These are phyloP conservation scores for Nidularia sp. DNA, from an alignment of 768 basidiomycete genomes.

Conservation along the genomic window DNA sequence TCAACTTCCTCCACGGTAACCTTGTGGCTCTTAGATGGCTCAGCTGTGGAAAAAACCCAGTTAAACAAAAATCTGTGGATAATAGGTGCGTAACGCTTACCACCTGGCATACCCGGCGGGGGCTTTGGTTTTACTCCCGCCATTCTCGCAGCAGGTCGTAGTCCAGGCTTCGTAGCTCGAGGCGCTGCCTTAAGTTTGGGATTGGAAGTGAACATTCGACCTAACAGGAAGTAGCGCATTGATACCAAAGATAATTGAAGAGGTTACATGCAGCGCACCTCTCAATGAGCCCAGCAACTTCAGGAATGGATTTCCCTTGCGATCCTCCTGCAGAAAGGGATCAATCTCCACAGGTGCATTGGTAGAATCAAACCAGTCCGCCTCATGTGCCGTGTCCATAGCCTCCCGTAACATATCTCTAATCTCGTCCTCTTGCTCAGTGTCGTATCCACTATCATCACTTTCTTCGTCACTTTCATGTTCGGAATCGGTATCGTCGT, in stretches of 20 bases:
- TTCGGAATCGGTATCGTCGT: slow-evolving; percentile 26
- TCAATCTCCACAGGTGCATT: slow-evolving; percentile 32
- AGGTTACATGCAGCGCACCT: slow-evolving; percentile 35
- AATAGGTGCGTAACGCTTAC: neutral
- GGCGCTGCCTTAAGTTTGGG: slow-evolving; percentile 31
- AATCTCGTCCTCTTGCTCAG: slow-evolving; percentile 66
- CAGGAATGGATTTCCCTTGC: slow-evolving; percentile 74
- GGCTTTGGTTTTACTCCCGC: too few relatives aligned
- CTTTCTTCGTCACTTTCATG: slow-evolving; percentile 33
- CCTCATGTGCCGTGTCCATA: slow-evolving; percentile 62
- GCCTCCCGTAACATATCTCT: slow-evolving; percentile 63
- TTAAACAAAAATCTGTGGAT: neutral
- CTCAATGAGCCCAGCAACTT: slow-evolving; percentile 70
- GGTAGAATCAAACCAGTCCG: slow-evolving; percentile 53
- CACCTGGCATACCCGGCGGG: too few relatives aligned
- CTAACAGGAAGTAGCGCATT: slow-evolving; percentile 14
- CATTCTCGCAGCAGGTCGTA: slow-evolving; percentile 1
- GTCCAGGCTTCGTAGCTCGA: slow-evolving; percentile 16
- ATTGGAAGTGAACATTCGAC: slow-evolving; percentile 56
- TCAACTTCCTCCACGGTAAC: slow-evolving; percentile 71
- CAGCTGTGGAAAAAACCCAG: slow-evolving; percentile 4
- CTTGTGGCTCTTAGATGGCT: slow-evolving; percentile 25
- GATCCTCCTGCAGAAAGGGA: slow-evolving; percentile 43
- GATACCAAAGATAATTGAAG: neutral
- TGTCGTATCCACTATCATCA: slow-evolving; percentile 43